Evolutionary conservation across 1,284 basidiomycete genomes (phyloP), one percentile per base, ranked within the genome.

Genomic region (Cryptococcus sp.): DNA sequence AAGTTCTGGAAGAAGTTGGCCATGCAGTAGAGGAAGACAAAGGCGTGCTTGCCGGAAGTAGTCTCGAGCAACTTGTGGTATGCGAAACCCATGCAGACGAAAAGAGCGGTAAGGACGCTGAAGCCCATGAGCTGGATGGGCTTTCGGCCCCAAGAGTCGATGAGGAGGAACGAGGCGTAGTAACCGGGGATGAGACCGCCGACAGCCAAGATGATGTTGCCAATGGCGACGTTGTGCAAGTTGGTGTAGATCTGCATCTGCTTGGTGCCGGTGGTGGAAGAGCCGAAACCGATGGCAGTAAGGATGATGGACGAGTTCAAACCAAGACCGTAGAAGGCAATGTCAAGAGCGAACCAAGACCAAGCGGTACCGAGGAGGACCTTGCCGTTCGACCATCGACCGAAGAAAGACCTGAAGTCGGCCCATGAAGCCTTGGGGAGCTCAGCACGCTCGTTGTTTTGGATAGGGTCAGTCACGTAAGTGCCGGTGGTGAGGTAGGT

Each of bases 251-350:
- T 71, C 56, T 77, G 75, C 55, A 64, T 58, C 44, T 78, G 65
- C 48, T 72, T 68, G 57, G 75, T 72, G 10, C 78, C 75, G 19
- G 56, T 75, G 56, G 77, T 74, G 54, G 70, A 67, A 10, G 62
- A 56, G 22, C 81, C 81, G 75, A 82, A 84, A 53, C 83, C 83
- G 72, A 84, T 83, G 47, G 80, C 78, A 20, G 68, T 59, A 46
- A 84, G 78, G 56, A 84, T 83, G 71, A 86, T 86, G 49, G 85
- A 84, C 7, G 87, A 88, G 81, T 93, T 93, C 59, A 92, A 82
- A 57, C 89, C 87, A 46, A 92, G 83, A 61, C 90, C 90, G 78
- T 91, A 91, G 81, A 93, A 93, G 31, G 77, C 81, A 62, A 91
- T 85, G 84, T 91, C 78, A 47, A 80, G 71, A 7, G 88, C 87